Evolutionary conservation across 148 eudicot species (phyloP), one percentile per base, ranked within the genome.

Genomic region (Rhododendron ferrugineum): DNA sequence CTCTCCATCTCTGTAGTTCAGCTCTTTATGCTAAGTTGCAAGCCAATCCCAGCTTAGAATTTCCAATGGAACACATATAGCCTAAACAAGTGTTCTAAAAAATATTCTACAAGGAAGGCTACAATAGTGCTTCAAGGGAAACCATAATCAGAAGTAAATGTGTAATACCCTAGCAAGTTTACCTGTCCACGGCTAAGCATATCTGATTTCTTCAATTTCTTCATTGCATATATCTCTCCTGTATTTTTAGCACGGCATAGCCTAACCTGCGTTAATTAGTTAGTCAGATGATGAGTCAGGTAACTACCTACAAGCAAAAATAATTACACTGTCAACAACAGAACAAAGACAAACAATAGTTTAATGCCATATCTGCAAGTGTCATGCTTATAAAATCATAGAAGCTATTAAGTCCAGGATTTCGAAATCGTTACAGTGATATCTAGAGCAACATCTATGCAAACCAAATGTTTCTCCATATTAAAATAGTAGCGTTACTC

Each of bases 101-200:
- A 26, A 82, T 36, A 9, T n/a, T 68, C 30, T 68, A 30, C 28
- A 66, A 66, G 22, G 42, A 54, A 20, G 30, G 60, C 62, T 66
- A 26, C 32, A 37, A 81, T 22, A 81, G 36, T 81, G 16, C 70
- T 80, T 32, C 47, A 36, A 56, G 46, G 82, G 46, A 80, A 22
- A 36, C 16, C 18, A 34, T 36, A 34, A 56, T 34, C 44, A 80
- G 34, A 70, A 78, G 60, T 40, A 20, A 36, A 78, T 34, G n/a
- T 9, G 26, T 37, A 34, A 28, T 18, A 46, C 6, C 32, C 44
- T 14, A 22, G 73, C 72, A 16, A 26, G 68, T 64, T 46, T 84
- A 93, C 96, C 96, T 93, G 96, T 72, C 96, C 96, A 66, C 94
- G 91, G 84, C 92, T 93, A 86, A 93, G 93, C 96, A 93, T 93